Percentiles rank a stretch among this genome's conserved stretches.
Evolutionary conservation across 371 early-diverging fungal genomes (phyloP).

Genomic region (Lichtheimia corymbifera): DNA sequence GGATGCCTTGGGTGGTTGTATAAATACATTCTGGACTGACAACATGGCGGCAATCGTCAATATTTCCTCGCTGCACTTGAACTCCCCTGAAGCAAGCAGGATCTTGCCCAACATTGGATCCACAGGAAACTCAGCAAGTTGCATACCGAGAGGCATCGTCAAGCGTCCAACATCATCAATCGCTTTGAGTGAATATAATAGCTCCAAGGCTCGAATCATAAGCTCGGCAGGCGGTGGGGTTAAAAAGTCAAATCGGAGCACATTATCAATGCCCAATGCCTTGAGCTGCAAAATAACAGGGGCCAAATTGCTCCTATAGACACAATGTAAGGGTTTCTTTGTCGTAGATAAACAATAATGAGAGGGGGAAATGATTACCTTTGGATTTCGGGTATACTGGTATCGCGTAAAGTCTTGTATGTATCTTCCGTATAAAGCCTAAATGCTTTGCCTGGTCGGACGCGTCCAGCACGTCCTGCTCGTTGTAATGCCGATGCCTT

Average conservation of each 20-base stretch:
- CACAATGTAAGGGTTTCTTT: background rate
- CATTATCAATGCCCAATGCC: constrained; percentile 78
- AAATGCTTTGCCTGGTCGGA: constrained; percentile 67
- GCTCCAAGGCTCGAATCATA: constrained; percentile 67
- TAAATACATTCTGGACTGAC: constrained; percentile 77
- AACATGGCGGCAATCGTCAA: constrained; percentile 84
- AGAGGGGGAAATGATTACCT: constrained; percentile 28
- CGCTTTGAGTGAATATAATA: constrained; percentile 73
- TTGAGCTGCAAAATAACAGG: constrained; percentile 70
- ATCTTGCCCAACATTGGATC: constrained; percentile 79
- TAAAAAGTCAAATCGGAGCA: constrained; percentile 79
- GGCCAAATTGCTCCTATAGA: constrained; percentile 54
- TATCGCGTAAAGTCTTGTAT: constrained; percentile 51
- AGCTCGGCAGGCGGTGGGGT: constrained; percentile 68
- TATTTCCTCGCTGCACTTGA: constrained; percentile 77
- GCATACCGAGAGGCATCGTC: constrained; percentile 77
- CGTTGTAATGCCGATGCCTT: constrained; percentile 81
- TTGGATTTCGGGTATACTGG: constrained; percentile 76
- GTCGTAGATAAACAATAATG: too few relatives aligned
- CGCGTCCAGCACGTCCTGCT: constrained; percentile 82
- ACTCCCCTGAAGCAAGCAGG: constrained; percentile 64
- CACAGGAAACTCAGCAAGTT: constrained; percentile 81
- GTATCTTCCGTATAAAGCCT: constrained; percentile 74
- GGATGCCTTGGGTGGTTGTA: constrained; percentile 50
- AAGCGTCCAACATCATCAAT: constrained; percentile 75